These are phyloP conservation scores for Stentor roeselii DNA, from an alignment of 73 alveolate species.

Conservation along the genomic window DNA sequence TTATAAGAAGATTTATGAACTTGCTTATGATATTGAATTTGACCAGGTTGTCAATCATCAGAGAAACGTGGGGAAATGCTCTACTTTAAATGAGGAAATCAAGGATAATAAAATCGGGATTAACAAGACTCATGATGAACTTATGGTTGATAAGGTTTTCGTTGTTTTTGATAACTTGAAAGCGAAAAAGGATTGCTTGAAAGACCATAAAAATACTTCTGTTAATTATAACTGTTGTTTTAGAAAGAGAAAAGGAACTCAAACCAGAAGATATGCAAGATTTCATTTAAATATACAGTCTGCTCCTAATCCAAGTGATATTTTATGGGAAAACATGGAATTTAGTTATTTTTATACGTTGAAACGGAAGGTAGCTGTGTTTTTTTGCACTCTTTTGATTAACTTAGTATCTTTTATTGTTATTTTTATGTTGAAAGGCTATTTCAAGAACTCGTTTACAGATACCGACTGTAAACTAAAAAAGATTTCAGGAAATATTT, in stretches of 20 bases:
- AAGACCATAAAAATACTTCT: not conserved
- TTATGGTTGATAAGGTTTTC: not conserved
- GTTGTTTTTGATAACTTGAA: not conserved
- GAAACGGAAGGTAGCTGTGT: not conserved
- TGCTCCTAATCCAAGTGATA: not conserved
- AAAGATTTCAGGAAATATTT: not conserved
- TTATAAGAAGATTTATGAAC: not conserved
- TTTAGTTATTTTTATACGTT: not conserved
- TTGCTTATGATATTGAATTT: not conserved
- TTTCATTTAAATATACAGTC: not conserved
- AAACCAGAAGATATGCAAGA: not conserved
- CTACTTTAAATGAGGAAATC: not conserved
- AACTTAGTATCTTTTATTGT: not conserved
- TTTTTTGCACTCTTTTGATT: not conserved
- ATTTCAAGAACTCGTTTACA: not conserved
- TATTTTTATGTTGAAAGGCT: not conserved
- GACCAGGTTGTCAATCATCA: not conserved
- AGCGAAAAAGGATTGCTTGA: too few relatives aligned
- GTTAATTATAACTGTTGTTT: too few relatives aligned
- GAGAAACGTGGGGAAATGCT: not conserved
- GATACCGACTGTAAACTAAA: not conserved
- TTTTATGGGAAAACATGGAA: conserved; percentile 27
- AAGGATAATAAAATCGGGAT: not conserved
- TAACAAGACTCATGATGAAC: not conserved
- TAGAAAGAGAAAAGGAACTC: not conserved